phyloP scores from a whole-genome alignment of 2,329 filamentous ascomycete genomes.

The Lasiodiplodia hormozganensis region DNA sequence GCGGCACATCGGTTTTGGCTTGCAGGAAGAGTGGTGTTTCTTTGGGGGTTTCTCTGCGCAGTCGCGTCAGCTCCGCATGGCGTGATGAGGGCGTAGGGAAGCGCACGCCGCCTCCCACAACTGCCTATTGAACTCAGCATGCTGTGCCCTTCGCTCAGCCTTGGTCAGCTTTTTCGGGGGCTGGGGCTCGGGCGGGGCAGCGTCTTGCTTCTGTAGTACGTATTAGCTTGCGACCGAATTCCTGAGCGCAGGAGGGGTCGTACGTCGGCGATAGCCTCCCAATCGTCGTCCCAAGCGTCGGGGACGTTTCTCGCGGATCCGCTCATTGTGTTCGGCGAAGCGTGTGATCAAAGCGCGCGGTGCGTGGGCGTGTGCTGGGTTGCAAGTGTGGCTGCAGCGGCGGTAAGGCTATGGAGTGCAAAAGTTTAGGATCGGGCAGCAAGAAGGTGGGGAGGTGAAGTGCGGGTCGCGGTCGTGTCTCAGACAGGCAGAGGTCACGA shows the following conservation, averaged over 20 bases:
- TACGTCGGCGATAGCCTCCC: constrained; percentile 81
- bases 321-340: constrained; percentile 3
- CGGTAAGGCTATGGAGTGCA: background rate
- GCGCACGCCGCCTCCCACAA: constrained; percentile 88
- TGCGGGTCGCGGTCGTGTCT: constrained; percentile 24
- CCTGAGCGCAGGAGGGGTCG: constrained; percentile 28
- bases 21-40: constrained; percentile 79
- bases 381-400: background rate
- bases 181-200: constrained; percentile 44
- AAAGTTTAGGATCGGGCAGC: background rate
- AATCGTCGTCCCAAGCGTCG: constrained; percentile 89
- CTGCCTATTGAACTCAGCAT: constrained; percentile 82
- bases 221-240: constrained; percentile 30
- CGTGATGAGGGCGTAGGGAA: constrained; percentile 22
- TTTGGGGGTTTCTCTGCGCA: constrained; percentile 68
- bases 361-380: background rate
- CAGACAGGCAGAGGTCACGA: constrained; percentile 8
- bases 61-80: constrained; percentile 32
- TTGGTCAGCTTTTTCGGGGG: constrained; percentile 66
- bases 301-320: constrained; percentile 11
- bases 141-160: constrained; percentile 78
- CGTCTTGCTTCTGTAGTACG: constrained; percentile 43
- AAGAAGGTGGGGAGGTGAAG: constrained; percentile 8
- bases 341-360: background rate
- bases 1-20: constrained; percentile 66